Conservation (phyloP, 176 grass and related monocot species). For the Saccharum spontaneum region DNA sequence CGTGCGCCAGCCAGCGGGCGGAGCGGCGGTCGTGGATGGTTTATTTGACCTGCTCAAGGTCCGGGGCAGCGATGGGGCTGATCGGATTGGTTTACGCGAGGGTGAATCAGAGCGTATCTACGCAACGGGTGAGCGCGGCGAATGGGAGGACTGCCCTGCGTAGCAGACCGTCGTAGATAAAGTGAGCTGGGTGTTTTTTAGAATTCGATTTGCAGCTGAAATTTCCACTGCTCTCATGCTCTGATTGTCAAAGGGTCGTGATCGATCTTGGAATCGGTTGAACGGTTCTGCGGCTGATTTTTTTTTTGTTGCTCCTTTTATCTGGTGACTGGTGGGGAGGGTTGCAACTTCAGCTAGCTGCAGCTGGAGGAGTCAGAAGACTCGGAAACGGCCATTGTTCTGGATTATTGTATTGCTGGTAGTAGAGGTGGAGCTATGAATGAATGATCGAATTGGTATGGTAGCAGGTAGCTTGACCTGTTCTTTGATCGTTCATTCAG, state of each 20-base stretch:
- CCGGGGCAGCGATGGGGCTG: no score
- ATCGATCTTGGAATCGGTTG: not conserved
- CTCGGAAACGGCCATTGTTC: not conserved
- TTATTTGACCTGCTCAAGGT: constrained; percentile 57
- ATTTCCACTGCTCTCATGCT: not conserved
- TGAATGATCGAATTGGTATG: not conserved
- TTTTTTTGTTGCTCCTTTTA: not conserved
- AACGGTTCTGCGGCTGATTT: constrained; percentile 8
- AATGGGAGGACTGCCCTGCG: not conserved
- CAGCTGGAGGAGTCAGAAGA: not conserved
- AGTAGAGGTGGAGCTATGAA: not conserved
- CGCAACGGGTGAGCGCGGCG: not conserved
- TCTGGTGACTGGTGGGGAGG: no score
- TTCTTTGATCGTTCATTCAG: not conserved
- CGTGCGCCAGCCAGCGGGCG: not conserved
- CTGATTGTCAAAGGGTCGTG: not conserved
- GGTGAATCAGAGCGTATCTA: not conserved
- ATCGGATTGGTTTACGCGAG: not conserved
- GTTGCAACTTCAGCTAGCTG: not conserved
- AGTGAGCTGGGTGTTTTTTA: not conserved
- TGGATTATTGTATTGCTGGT: not conserved
- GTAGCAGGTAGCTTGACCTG: not conserved
- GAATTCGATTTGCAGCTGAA: not conserved
- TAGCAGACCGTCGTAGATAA: not conserved
- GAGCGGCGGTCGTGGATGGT: constrained; percentile 6